Evolutionary conservation across 176 grass and related monocot genomes (phyloP).

Genomic region (Elaeis guineensis): DNA sequence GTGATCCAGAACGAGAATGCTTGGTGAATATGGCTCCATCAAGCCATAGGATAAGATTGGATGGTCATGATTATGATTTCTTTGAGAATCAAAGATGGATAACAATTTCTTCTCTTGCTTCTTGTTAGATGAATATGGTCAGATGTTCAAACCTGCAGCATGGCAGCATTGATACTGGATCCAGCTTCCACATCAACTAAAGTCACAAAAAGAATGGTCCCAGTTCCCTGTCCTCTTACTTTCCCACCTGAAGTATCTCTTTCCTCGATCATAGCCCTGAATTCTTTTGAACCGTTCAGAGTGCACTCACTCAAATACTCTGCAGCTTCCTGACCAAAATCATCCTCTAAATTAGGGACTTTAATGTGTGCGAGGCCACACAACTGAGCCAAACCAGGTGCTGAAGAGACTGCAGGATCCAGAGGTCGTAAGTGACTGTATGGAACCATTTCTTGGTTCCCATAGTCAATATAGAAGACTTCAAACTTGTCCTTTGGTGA

Average conservation of each 20-base stretch:
- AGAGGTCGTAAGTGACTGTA: slow-evolving; percentile 67
- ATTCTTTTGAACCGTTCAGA: slow-evolving; percentile 67
- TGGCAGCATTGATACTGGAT: slow-evolving; percentile 77
- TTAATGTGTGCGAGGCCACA: slow-evolving; percentile 86
- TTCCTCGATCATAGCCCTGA: slow-evolving; percentile 85
- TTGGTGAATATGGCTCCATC: too few relatives aligned
- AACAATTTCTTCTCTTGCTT: too few relatives aligned
- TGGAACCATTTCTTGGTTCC: slow-evolving; percentile 85
- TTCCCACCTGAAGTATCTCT: slow-evolving; percentile 72
- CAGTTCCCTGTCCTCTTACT: slow-evolving; percentile 74
- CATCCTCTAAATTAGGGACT: slow-evolving; percentile 66
- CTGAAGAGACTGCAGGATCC: slow-evolving; percentile 50
- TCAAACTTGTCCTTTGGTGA: slow-evolving; percentile 77
- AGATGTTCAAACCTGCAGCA: slow-evolving; percentile 70
- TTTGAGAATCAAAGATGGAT: too few relatives aligned
- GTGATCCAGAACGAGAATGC: too few relatives aligned
- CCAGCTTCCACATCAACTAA: slow-evolving; percentile 67
- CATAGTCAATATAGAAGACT: slow-evolving; percentile 97
- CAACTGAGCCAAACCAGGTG: slow-evolving; percentile 72
- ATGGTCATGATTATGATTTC: too few relatives aligned
- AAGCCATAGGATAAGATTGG: too few relatives aligned
- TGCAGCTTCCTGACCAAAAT: slow-evolving; percentile 82
- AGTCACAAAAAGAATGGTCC: slow-evolving; percentile 60
- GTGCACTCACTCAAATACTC: slow-evolving; percentile 73
- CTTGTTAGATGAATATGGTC: too few relatives aligned